Evolutionary conservation across 2,329 filamentous ascomycete genomes (phyloP).

Genomic region (Sporothrix dimorphospora): DNA sequence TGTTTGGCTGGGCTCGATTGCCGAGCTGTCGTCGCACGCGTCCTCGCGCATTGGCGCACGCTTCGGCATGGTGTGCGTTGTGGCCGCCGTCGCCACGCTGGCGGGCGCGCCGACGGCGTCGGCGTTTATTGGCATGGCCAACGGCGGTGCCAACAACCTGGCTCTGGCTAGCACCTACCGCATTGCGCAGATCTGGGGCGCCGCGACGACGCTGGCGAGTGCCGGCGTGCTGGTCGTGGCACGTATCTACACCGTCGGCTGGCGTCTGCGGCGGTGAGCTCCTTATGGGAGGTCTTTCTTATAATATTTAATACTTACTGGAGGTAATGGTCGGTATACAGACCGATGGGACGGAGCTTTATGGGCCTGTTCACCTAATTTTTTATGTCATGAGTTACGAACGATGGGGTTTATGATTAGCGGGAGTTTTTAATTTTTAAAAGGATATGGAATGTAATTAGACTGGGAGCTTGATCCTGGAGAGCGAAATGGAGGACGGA

Average conservation of each 20-base stretch:
- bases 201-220: slow-evolving; percentile 29
- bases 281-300: background rate
- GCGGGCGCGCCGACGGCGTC: slow-evolving; percentile 45
- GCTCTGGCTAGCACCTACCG: slow-evolving; percentile 29
- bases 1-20: slow-evolving; percentile 41
- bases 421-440: background rate
- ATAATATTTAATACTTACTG: slow-evolving; percentile 16
- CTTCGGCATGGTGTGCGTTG: slow-evolving; percentile 49
- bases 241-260: slow-evolving; percentile 29
- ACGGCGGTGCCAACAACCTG: slow-evolving; percentile 23
- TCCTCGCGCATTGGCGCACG: slow-evolving; percentile 45
- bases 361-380: slow-evolving; percentile 7
- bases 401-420: background rate
- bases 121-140: slow-evolving; percentile 29
- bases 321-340: background rate
- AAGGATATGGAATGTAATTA: background rate
- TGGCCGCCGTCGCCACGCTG: slow-evolving; percentile 47
- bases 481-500: background rate
- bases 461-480: background rate
- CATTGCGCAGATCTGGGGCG: slow-evolving; percentile 34
- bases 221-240: slow-evolving; percentile 22
- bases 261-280: slow-evolving; percentile 21
- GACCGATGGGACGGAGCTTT: background rate
- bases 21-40: slow-evolving; percentile 41
- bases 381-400: slow-evolving; percentile 1